These are phyloP conservation scores for Chlamydomonas asymmetrica DNA, from an alignment of 139 green algal genomes.

Conservation along the genomic window DNA sequence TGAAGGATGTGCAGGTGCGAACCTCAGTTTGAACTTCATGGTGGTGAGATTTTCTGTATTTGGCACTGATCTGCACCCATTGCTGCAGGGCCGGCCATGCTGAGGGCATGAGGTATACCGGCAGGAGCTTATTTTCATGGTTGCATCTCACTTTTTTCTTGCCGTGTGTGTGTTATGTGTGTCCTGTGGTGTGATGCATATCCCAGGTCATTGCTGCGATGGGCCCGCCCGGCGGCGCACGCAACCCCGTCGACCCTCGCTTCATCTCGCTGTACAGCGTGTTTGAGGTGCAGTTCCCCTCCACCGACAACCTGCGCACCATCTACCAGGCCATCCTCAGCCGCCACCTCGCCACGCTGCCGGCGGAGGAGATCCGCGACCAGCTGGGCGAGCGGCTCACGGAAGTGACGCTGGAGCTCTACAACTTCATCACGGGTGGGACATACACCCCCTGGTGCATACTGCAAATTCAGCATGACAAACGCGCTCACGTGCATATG, in stretches of 20 bases:
- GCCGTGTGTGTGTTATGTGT: no score
- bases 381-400: constrained; percentile 51
- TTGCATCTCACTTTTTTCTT: no score
- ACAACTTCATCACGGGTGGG: constrained; percentile 77
- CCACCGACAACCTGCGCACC: constrained; percentile 64
- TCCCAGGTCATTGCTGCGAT: constrained; percentile 83
- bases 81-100: no score
- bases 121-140: no score
- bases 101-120: no score
- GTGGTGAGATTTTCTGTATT: no score
- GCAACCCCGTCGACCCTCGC: constrained; percentile 82
- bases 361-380: constrained; percentile 50
- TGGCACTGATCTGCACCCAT: no score
- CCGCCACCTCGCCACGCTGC: constrained; percentile 56
- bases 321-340: constrained; percentile 85
- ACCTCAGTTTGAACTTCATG: background rate
- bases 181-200: no score
- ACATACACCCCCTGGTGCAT: no score
- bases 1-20: constrained; percentile 80
- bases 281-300: constrained; percentile 85
- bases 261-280: constrained; percentile 83
- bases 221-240: constrained; percentile 81
- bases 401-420: constrained; percentile 67
- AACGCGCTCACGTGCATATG: no score
- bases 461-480: no score